These are phyloP conservation scores for Phytopythium helicoides DNA, from an alignment of 352 stramenopile species.

Conservation along the genomic window DNA sequence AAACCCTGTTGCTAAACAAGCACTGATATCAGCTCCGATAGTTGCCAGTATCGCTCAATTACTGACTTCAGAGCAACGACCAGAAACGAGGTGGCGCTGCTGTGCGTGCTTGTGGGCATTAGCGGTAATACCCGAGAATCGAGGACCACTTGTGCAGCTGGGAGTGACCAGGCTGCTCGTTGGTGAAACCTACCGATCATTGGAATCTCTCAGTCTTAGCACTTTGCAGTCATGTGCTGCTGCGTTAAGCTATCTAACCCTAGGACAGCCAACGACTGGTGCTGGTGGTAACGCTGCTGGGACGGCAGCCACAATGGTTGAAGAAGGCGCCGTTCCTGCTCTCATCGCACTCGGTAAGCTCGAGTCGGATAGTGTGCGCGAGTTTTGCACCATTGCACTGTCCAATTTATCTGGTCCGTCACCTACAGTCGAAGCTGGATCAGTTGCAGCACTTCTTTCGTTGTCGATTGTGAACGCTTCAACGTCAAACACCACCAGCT, in stretches of 20 bases:
- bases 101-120: constrained; percentile 55
- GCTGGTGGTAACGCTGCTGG: constrained; percentile 5
- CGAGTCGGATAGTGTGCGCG: constrained; percentile 57
- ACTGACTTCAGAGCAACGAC: constrained; percentile 24
- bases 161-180: constrained; percentile 52
- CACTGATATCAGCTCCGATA: constrained; percentile 30
- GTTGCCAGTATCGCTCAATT: constrained; percentile 39
- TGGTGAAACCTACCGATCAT: constrained; percentile 26
- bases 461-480: constrained; percentile 33
- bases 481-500: background rate
- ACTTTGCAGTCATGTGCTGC: constrained; percentile 60
- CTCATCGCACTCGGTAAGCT: constrained; percentile 61
- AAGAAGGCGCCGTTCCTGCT: constrained; percentile 56
- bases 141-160: constrained; percentile 41
- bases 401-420: constrained; percentile 71
- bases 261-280: constrained; percentile 13
- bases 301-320: constrained; percentile 59
- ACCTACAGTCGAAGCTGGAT: constrained; percentile 62
- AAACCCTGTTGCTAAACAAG: background rate
- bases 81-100: constrained; percentile 64
- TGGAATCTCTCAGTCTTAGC: constrained; percentile 15
- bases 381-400: constrained; percentile 67
- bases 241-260: constrained; percentile 60
- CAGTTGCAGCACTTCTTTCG: constrained; percentile 55
- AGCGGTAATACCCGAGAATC: constrained; percentile 38